Evolutionary conservation across 2,329 filamentous ascomycete species (phyloP).

Genomic region (Epichloe aotearoae): DNA sequence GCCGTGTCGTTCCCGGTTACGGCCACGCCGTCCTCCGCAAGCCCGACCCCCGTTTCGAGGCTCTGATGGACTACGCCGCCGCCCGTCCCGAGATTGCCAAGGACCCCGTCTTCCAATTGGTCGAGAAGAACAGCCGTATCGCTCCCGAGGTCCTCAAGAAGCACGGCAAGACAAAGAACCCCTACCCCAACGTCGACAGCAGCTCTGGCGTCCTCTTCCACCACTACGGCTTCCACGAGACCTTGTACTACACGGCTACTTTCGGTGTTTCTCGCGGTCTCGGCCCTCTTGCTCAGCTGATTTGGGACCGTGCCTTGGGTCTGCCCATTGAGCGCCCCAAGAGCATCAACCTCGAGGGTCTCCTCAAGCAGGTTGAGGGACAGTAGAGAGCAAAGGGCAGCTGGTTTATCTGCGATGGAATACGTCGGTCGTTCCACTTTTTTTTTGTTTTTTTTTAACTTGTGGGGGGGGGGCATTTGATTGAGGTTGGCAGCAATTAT

Average conservation of each 20-base stretch:
- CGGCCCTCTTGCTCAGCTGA: slow-evolving; percentile 82
- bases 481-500: slow-evolving; percentile 11
- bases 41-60: slow-evolving; percentile 92
- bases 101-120: slow-evolving; percentile 86
- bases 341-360: slow-evolving; percentile 84
- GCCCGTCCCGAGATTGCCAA: slow-evolving; percentile 71
- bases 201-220: slow-evolving; percentile 91
- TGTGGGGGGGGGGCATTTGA: not conserved
- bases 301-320: slow-evolving; percentile 91
- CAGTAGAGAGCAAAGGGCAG: slow-evolving; percentile 15
- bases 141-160: slow-evolving; percentile 82
- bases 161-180: slow-evolving; percentile 97
- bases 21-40: slow-evolving; percentile 93
- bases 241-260: slow-evolving; percentile 77
- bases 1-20: slow-evolving; percentile 88
- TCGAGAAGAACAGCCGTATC: slow-evolving; percentile 84
- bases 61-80: slow-evolving; percentile 88
- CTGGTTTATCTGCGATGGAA: not conserved
- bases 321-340: slow-evolving; percentile 95
- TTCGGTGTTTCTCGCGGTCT: slow-evolving; percentile 59
- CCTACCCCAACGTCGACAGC: slow-evolving; percentile 93
- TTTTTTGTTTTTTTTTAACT: not conserved
- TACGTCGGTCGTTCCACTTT: not conserved
- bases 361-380: slow-evolving; percentile 54
- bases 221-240: slow-evolving; percentile 96